A percentile compares a stretch with the other conserved stretches of the same genome.
Conservation (phyloP, 2,329 filamentous ascomycete species). For the Xylariaceae sp. region DNA sequence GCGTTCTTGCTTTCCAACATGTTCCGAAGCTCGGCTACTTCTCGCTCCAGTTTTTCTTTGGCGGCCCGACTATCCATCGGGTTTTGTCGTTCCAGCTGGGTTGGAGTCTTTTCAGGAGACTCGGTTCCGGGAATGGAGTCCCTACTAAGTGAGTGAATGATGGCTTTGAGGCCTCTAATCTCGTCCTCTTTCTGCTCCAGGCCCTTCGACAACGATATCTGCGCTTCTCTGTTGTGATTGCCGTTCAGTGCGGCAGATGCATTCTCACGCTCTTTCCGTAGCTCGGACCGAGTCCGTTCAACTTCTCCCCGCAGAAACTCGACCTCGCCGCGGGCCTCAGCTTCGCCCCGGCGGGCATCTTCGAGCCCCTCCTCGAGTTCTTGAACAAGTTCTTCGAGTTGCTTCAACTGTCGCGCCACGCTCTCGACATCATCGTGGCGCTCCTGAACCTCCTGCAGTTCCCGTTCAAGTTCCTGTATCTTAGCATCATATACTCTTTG, state of each 20-base stretch:
- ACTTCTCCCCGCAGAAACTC: slow-evolving; percentile 94
- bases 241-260: slow-evolving; percentile 57
- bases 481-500: slow-evolving; percentile 93
- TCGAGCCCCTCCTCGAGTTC: slow-evolving; percentile 95
- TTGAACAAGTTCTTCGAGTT: slow-evolving; percentile 91
- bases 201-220: slow-evolving; percentile 55
- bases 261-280: slow-evolving; percentile 84
- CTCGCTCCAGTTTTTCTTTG: slow-evolving; percentile 69
- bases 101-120: slow-evolving; percentile 31
- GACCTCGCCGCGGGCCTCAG: slow-evolving; percentile 90
- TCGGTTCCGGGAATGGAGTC: slow-evolving; percentile 52
- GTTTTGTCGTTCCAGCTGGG: slow-evolving; percentile 37
- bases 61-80: slow-evolving; percentile 51
- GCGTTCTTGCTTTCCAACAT: slow-evolving; percentile 65
- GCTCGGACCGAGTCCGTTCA: slow-evolving; percentile 80
- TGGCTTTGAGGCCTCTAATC: slow-evolving; percentile 92
- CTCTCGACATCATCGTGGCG: slow-evolving; percentile 84
- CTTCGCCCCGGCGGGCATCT: slow-evolving; percentile 88
- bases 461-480: slow-evolving; percentile 77
- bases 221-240: slow-evolving; percentile 34
- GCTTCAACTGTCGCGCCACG: slow-evolving; percentile 86
- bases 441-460: slow-evolving; percentile 76
- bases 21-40: slow-evolving; percentile 71
- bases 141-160: slow-evolving; percentile 90
- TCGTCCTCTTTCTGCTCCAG: slow-evolving; percentile 94